A percentile compares a stretch with the other conserved stretches of the same genome.
Conservation (phyloP, 2,329 filamentous ascomycete species). For the Pseudocercospora fuligena region DNA sequence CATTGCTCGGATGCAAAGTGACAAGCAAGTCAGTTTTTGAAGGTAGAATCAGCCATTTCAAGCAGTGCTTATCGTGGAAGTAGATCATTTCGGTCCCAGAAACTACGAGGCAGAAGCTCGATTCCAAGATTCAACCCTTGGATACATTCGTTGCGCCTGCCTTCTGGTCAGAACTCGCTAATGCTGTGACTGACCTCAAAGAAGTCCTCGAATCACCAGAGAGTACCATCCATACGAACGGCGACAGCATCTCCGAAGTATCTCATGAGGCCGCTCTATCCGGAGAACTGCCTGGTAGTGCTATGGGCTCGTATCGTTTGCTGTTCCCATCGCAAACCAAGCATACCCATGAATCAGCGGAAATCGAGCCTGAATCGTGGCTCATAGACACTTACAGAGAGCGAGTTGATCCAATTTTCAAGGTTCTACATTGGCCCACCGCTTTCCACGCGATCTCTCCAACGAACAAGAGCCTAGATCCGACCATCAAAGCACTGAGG, state of each 20-base stretch:
- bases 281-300: background rate
- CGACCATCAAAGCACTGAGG: slow-evolving; percentile 10
- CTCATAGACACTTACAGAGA: slow-evolving; percentile 12
- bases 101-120: no score
- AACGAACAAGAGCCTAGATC: background rate
- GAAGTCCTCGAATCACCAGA: slow-evolving; percentile 17
- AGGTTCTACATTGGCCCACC: slow-evolving; percentile 20
- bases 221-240: background rate
- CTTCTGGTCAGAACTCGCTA: slow-evolving; percentile 19
- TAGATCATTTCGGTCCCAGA: no score
- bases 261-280: background rate
- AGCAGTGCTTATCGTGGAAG: background rate
- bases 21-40: background rate
- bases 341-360: background rate
- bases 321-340: background rate
- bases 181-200: slow-evolving; percentile 16
- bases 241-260: no score
- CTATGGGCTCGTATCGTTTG: background rate
- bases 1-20: background rate
- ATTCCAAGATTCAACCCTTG: background rate
- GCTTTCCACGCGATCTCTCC: background rate
- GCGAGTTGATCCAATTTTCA: slow-evolving; percentile 21
- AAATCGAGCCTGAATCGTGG: background rate
- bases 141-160: slow-evolving; percentile 15
- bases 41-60: background rate